Evolutionary conservation across 2,329 filamentous ascomycete genomes (phyloP).

Genomic region (Penicillium sp.): DNA sequence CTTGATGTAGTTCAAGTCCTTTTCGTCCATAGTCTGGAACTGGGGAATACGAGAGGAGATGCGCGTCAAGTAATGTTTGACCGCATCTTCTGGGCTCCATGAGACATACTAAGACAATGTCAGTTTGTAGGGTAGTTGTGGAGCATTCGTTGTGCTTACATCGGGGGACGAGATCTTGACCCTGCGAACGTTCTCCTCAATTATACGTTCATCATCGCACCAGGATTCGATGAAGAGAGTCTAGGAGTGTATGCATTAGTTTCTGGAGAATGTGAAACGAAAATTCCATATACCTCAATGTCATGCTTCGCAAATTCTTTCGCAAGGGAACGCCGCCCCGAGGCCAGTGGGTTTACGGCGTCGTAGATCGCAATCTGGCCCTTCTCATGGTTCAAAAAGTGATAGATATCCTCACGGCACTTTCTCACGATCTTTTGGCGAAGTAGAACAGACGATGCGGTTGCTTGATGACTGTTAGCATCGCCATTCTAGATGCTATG

Average conservation of each 20-base stretch:
- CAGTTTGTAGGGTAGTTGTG: not conserved
- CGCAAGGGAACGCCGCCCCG: slow-evolving; percentile 74
- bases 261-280: not conserved
- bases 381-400: slow-evolving; percentile 93
- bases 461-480: slow-evolving; percentile 48
- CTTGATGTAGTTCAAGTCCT: slow-evolving; percentile 93
- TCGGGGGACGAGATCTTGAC: slow-evolving; percentile 98
- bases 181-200: slow-evolving; percentile 92
- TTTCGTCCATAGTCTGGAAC: slow-evolving; percentile 94
- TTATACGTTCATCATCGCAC: slow-evolving; percentile 87
- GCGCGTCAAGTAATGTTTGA: slow-evolving; percentile 81
- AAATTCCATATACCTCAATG: slow-evolving; percentile 61
- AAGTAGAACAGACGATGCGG: slow-evolving; percentile 83
- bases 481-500: not conserved
- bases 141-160: slow-evolving; percentile 49
- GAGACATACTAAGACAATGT: slow-evolving; percentile 64
- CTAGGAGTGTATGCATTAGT: slow-evolving; percentile 42
- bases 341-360: slow-evolving; percentile 86
- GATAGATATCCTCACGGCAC: slow-evolving; percentile 93
- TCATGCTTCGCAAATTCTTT: slow-evolving; percentile 98
- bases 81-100: slow-evolving; percentile 88
- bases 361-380: slow-evolving; percentile 98
- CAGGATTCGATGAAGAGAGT: slow-evolving; percentile 96
- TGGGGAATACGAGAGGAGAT: slow-evolving; percentile 91
- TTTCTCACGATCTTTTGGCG: slow-evolving; percentile 97